These are phyloP conservation scores for Gardenia jasminoides DNA, from an alignment of 257 asterid species.

Conservation along the genomic window DNA sequence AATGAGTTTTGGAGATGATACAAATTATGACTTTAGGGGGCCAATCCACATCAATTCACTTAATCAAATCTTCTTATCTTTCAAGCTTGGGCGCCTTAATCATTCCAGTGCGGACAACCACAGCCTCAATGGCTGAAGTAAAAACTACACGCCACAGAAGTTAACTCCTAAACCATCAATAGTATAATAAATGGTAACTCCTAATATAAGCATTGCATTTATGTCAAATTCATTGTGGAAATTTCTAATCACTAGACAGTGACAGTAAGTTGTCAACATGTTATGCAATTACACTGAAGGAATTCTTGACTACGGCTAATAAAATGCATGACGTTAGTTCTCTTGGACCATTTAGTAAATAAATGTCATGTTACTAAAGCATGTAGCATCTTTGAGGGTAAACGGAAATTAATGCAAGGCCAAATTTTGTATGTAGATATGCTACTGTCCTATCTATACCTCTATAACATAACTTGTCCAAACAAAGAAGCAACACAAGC, in stretches of 20 bases:
- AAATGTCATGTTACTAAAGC: neutral
- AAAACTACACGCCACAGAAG: slow-evolving; percentile 99
- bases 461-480: slow-evolving; percentile 58
- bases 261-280: too few species aligned
- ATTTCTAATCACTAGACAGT: too few species aligned
- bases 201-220: neutral
- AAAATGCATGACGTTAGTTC: neutral
- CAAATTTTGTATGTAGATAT: neutral
- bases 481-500: slow-evolving; percentile 98
- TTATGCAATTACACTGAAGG: too few species aligned
- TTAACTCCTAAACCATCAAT: slow-evolving; percentile 98
- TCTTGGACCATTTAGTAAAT: neutral
- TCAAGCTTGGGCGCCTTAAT: too few species aligned
- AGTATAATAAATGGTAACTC: slow-evolving; percentile 12
- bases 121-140: slow-evolving; percentile 96
- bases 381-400: neutral
- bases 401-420: neutral
- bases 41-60: too few species aligned
- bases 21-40: too few species aligned
- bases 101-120: slow-evolving; percentile 94
- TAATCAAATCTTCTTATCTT: too few species aligned
- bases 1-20: too few species aligned
- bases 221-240: neutral
- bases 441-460: neutral
- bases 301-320: too few species aligned